Evolutionary conservation across 768 basidiomycete species (phyloP).

Genomic region (Pluteus cervinus): DNA sequence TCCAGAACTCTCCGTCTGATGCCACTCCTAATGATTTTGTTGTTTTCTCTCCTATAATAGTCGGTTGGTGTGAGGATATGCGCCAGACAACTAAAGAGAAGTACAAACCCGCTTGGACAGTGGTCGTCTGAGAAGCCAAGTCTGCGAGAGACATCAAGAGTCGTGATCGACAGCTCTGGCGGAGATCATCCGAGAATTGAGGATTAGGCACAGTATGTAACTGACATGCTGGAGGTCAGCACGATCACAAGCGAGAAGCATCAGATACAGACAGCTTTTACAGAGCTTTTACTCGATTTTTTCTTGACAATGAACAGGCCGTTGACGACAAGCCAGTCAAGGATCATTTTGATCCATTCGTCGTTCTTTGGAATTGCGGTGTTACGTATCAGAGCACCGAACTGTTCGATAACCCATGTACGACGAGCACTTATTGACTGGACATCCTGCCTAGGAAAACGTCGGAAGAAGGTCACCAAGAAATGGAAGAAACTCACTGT

Average conservation of each 20-base stretch:
- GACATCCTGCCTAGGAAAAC: too few relatives aligned
- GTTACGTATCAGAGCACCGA: conserved; percentile 72
- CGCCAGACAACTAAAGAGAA: background rate
- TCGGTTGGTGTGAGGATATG: background rate
- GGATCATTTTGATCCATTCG: conserved; percentile 62
- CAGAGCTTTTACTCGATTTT: conserved; percentile 58
- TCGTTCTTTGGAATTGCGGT: conserved; percentile 76
- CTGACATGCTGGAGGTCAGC: conserved; percentile 28
- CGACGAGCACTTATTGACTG: conserved; percentile 51
- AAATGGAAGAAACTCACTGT: conserved; percentile 27
- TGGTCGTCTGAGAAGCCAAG: conserved; percentile 51
- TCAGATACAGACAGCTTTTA: conserved; percentile 45
- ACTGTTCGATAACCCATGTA: conserved; percentile 84
- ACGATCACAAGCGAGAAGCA: background rate
- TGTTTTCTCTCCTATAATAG: conserved; percentile 36
- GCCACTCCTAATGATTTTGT: conserved; percentile 55
- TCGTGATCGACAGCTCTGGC: conserved; percentile 57
- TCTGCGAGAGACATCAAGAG: conserved; percentile 73
- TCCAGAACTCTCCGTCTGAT: conserved; percentile 76
- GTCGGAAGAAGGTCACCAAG: too few relatives aligned
- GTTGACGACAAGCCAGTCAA: conserved; percentile 80
- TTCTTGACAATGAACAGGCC: conserved; percentile 78
- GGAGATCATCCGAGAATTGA: conserved; percentile 67
- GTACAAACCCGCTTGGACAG: conserved; percentile 45
- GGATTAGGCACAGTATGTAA: conserved; percentile 58